Base-by-base conservation (phyloP, 1,284 basidiomycete species). In the Xerocomus alliaceus region DNA sequence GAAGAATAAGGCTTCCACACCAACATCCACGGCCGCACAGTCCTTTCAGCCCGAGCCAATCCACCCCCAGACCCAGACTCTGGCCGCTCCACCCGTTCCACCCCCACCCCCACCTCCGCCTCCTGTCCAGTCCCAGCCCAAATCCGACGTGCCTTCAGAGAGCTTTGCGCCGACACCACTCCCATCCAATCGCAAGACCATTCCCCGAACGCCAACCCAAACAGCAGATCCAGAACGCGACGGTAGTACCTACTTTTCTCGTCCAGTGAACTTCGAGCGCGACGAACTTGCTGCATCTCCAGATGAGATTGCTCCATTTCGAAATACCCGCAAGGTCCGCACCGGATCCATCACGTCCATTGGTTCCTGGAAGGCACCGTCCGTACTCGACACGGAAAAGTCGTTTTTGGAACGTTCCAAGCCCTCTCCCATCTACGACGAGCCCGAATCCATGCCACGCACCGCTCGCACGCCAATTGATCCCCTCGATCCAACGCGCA, bases 311-410 rank as follows among this genome's bases (percentile, higher is more conserved):
- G 42, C 60, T 32, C 18, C 60, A 2, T 44, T 64, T 55, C 69
- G 71, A 28, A 32, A 5, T 4, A 58, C 64, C 2, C 65, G 68
- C 58, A 76, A 73, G 37, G 63, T 54, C 42, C 74, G 76, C 24
- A 69, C 73, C 9, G 74, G 66, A 28, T 75, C 73, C 37, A 32
- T 69, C 53, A 68, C 71, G 5, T 76, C 73, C 35, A 62, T 65
- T 11, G 59, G 68, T 5, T 75, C 75, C 31, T 75, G 68, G 63
- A 75, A 68, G 20, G 29, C 70, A 0, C 73, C 74, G 5, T 72
- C 68, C 35, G 44, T 69, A 26, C 64, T 69, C 32, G 74, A 76
- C 41, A 57, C 46, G 4, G 68, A 72, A 1, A 69, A 57, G 18
- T 56, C 70, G 44, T 62, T 61, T 35, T 24, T 63, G 11, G 74